Conservation (phyloP, 83 land plant genomes). For the Larix sibirica region DNA sequence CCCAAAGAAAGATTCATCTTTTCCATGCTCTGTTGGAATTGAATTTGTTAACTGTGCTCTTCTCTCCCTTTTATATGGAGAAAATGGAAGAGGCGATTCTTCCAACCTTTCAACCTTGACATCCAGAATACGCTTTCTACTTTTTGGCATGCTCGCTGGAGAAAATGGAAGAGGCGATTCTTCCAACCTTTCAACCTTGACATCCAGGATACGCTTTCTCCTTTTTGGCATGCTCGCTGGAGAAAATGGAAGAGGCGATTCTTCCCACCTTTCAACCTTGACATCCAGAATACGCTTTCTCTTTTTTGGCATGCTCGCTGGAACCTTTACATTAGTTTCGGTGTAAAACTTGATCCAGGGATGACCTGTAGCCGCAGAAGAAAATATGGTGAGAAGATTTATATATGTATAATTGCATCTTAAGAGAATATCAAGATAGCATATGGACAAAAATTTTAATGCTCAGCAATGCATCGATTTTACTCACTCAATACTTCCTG, state of each 20-base stretch:
- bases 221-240: conserved; percentile 20
- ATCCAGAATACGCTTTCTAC: neutral
- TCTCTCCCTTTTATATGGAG: no score
- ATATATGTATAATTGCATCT: neutral
- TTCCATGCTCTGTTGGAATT: no score
- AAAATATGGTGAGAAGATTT: neutral
- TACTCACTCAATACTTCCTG: no score
- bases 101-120: neutral
- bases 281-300: neutral
- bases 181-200: no score
- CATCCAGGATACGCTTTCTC: neutral
- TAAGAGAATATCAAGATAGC: neutral
- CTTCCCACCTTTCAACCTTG: no score
- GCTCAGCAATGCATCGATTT: no score
- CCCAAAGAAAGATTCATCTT: no score
- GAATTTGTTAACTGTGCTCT: no score
- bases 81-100: neutral
- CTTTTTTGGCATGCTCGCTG: conserved; percentile 23
- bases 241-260: neutral
- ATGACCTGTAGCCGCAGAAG: conserved; percentile 40
- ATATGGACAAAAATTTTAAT: no score
- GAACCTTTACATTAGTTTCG: conserved; percentile 28
- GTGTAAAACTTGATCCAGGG: conserved; percentile 77
- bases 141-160: conserved; percentile 19
- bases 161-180: neutral